Evolutionary conservation across 768 basidiomycete species (phyloP).

Genomic region (Albatrellus ellisii): DNA sequence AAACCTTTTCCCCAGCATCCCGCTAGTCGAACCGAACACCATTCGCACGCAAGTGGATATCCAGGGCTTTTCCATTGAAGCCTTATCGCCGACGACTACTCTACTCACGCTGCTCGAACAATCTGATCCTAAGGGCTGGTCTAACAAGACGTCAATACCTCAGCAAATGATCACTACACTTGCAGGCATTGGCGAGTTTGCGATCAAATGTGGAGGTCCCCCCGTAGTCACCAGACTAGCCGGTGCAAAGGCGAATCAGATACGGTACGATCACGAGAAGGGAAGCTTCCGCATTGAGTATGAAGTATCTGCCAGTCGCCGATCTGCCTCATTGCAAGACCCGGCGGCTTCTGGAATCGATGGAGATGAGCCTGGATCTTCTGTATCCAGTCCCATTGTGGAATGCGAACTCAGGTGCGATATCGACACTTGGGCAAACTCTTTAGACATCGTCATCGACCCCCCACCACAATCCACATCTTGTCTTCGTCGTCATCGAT

Average conservation of each 20-base stretch:
- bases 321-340: constrained; percentile 16
- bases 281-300: constrained; percentile 76
- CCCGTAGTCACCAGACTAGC: constrained; percentile 79
- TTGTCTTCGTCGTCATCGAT: constrained; percentile 74
- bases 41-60: constrained; percentile 95
- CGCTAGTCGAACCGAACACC: constrained; percentile 52
- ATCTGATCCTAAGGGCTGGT: constrained; percentile 95
- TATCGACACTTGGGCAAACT: constrained; percentile 75
- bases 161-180: constrained; percentile 85
- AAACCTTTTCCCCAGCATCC: constrained; percentile 70
- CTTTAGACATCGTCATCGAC: constrained; percentile 82
- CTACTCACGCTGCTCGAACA: constrained; percentile 90
- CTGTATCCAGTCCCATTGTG: constrained; percentile 33
- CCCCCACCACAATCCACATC: constrained; percentile 80
- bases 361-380: constrained; percentile 4
- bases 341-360: constrained; percentile 6
- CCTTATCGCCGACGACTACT: constrained; percentile 89
- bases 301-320: constrained; percentile 44
- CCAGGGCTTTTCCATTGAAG: constrained; percentile 97
- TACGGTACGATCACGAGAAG: constrained; percentile 83
- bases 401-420: constrained; percentile 92
- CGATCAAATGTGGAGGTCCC: constrained; percentile 91
- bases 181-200: constrained; percentile 89
- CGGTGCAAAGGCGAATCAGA: constrained; percentile 59
- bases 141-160: constrained; percentile 82